These are phyloP conservation scores for Fusarium haematococcum DNA, from an alignment of 2,329 filamentous ascomycete species.

Conservation along the genomic window DNA sequence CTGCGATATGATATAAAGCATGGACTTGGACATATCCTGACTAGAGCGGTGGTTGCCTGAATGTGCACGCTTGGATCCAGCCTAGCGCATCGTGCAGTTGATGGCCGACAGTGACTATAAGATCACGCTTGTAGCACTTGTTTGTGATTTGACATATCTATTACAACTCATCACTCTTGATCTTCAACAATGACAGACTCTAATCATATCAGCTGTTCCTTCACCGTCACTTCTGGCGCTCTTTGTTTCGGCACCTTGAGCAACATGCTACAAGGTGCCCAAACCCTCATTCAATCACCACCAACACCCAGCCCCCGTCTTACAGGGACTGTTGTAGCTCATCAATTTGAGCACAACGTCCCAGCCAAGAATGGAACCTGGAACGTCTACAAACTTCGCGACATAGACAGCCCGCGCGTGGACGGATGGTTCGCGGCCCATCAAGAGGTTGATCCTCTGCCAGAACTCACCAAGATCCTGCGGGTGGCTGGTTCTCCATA, in stretches of 20 bases:
- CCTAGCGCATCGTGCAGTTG: not conserved
- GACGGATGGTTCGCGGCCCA: not conserved
- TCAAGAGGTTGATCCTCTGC: not conserved
- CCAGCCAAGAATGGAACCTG: not conserved
- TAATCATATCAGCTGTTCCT: not conserved
- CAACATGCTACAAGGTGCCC: not conserved
- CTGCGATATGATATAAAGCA: not conserved
- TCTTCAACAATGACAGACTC: not conserved
- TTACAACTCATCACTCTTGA: not conserved
- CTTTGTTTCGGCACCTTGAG: not conserved
- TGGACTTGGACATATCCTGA: not conserved
- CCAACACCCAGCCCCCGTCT: not conserved
- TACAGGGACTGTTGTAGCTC: not conserved
- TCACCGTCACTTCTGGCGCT: not conserved
- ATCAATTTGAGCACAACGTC: not conserved
- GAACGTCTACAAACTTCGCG: not conserved
- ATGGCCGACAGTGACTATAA: not conserved
- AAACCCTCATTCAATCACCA: not conserved
- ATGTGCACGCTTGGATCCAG: not conserved
- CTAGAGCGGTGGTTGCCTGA: not conserved
- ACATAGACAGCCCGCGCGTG: not conserved
- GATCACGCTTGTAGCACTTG: not conserved
- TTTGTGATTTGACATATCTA: not conserved
- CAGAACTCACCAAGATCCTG: not conserved
- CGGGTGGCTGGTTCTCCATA: not conserved